Percentiles rank a stretch among this genome's conserved stretches.
Conservation (phyloP, 2,329 filamentous ascomycete genomes). For the Pestalotiopsis sp. region DNA sequence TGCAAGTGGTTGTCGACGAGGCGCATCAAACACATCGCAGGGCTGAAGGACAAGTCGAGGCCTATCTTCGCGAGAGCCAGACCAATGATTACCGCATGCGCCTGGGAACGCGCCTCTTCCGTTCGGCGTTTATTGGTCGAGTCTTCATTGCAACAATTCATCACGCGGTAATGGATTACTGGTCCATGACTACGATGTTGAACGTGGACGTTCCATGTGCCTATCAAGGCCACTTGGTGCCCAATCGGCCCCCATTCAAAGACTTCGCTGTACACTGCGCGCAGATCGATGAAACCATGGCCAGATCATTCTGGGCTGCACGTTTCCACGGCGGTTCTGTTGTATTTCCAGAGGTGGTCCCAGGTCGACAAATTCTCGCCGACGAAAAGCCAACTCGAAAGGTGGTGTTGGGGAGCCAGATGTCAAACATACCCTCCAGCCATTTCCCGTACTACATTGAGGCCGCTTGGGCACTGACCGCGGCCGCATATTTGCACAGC, state of each 20-base stretch:
- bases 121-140: slow-evolving; percentile 14
- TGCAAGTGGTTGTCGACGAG: slow-evolving; percentile 16
- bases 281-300: slow-evolving; percentile 13
- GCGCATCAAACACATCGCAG: not conserved
- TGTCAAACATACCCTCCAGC: not conserved
- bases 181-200: slow-evolving; percentile 2
- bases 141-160: slow-evolving; percentile 17
- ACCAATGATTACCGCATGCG: not conserved
- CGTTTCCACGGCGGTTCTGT: slow-evolving; percentile 16
- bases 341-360: slow-evolving; percentile 11
- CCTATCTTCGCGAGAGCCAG: not conserved
- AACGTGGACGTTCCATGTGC: slow-evolving; percentile 11
- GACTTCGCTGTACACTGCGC: slow-evolving; percentile 12
- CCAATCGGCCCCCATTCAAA: slow-evolving; percentile 14
- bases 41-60: not conserved
- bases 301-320: slow-evolving; percentile 19
- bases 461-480: slow-evolving; percentile 20
- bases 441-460: slow-evolving; percentile 19
- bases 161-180: slow-evolving; percentile 17
- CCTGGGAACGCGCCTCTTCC: slow-evolving; percentile 8
- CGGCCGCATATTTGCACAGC: slow-evolving; percentile 11
- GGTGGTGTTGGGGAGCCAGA: not conserved
- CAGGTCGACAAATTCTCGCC: not conserved
- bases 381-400: not conserved
- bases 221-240: slow-evolving; percentile 13